A percentile compares a stretch with the other conserved stretches of the same genome.
Conservation (phyloP, 441 rosid genomes). For the Aleurites moluccanus region DNA sequence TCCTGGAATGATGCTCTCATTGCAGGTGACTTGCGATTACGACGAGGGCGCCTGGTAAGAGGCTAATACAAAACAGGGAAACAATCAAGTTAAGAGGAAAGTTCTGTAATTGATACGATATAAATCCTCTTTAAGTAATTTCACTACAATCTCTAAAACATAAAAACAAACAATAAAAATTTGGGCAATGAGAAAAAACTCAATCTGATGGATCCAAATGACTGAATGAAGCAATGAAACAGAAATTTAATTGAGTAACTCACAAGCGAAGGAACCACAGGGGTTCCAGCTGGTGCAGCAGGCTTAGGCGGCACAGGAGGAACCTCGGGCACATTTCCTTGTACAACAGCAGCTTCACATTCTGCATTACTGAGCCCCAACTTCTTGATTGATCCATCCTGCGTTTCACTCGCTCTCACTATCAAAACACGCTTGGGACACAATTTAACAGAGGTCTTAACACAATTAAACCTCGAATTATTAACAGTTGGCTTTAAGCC, state of each 20-base stretch:
- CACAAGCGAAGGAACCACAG: constrained; percentile 65
- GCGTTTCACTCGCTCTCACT: constrained; percentile 52
- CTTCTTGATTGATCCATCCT: constrained; percentile 50
- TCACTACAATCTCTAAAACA: neutral
- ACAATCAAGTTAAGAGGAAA: neutral
- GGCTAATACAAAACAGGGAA: constrained; percentile 43
- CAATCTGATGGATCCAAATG: too few relatives aligned
- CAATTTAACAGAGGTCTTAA: constrained; percentile 19
- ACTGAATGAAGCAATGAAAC: too few relatives aligned
- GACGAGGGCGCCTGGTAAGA: constrained; percentile 77
- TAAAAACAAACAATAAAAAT: too few relatives aligned
- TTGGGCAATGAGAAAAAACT: too few relatives aligned
- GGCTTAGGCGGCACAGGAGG: constrained; percentile 85
- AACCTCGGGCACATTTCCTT: constrained; percentile 77
- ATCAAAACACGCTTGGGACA: constrained; percentile 33
- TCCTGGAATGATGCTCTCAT: constrained; percentile 83
- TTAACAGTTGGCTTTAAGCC: constrained; percentile 19
- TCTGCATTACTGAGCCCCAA: constrained; percentile 71
- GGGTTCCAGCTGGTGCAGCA: constrained; percentile 81
- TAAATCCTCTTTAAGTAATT: neutral
- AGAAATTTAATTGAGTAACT: constrained; percentile 27
- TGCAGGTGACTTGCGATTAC: constrained; percentile 70
- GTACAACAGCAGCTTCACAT: constrained; percentile 85
- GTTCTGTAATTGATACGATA: constrained; percentile 5
- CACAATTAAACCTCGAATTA: constrained; percentile 14